Conservation (phyloP, 2,329 filamentous ascomycete species). For the Botrytis fragariae region DNA sequence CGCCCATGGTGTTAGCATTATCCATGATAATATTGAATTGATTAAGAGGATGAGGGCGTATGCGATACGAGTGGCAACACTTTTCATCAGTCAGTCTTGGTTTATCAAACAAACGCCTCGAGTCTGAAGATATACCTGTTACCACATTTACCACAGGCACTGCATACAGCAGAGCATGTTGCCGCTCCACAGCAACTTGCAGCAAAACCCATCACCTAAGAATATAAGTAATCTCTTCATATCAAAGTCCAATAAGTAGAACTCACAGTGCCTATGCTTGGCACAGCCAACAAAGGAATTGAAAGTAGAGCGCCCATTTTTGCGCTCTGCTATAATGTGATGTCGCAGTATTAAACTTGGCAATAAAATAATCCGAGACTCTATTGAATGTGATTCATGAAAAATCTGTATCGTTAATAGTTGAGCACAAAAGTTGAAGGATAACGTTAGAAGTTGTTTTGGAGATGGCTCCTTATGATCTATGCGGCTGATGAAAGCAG, state of each 20-base stretch:
- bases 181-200: slow-evolving; percentile 95
- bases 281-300: slow-evolving; percentile 82
- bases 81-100: slow-evolving; percentile 40
- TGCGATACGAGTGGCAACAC: slow-evolving; percentile 94
- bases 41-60: slow-evolving; percentile 92
- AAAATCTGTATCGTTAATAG: slow-evolving; percentile 6
- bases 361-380: not conserved
- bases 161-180: slow-evolving; percentile 93
- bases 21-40: slow-evolving; percentile 97
- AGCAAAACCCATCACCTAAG: slow-evolving; percentile 69
- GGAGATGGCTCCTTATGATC: slow-evolving; percentile 19
- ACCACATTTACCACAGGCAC: slow-evolving; percentile 92
- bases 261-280: slow-evolving; percentile 80
- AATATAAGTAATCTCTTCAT: slow-evolving; percentile 27
- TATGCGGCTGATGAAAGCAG: slow-evolving; percentile 22
- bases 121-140: slow-evolving; percentile 64
- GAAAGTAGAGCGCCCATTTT: slow-evolving; percentile 90
- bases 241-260: slow-evolving; percentile 2
- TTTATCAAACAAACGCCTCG: slow-evolving; percentile 3
- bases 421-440: not conserved
- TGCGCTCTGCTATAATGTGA: not conserved
- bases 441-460: slow-evolving; percentile 2
- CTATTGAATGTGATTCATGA: not conserved
- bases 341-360: not conserved
- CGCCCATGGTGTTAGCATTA: slow-evolving; percentile 98